These are phyloP conservation scores for Histomonas meleagridis DNA, from an alignment of 208 protist species.

Conservation along the genomic window DNA sequence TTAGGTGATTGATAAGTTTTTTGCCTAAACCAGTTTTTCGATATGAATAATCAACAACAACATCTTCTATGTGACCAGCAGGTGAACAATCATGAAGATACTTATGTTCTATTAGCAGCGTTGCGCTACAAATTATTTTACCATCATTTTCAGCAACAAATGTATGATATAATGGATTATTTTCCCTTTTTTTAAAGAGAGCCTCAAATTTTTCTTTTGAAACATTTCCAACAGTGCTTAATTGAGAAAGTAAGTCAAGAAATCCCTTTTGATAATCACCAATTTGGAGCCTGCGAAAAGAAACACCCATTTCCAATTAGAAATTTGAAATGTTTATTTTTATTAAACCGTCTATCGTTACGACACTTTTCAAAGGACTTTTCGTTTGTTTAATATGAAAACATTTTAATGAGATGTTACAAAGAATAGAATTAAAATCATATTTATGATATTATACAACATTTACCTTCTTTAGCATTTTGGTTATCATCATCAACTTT, in stretches of 20 bases:
- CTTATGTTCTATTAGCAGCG: constrained; percentile 60
- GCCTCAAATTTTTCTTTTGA: background rate
- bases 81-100: constrained; percentile 51
- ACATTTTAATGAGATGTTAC: no score
- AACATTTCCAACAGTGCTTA: background rate
- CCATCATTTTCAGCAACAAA: background rate
- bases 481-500: no score
- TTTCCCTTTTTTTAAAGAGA: background rate
- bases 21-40: constrained; percentile 45
- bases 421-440: no score
- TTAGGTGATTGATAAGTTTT: constrained; percentile 47
- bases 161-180: background rate
- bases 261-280: background rate
- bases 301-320: background rate
- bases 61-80: constrained; percentile 66
- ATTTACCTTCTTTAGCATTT: no score
- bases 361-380: no score
- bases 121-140: constrained; percentile 51
- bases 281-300: background rate
- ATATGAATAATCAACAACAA: constrained; percentile 57
- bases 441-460: no score
- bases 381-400: no score
- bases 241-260: background rate
- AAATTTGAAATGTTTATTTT: no score
- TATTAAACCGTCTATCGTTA: no score